These are phyloP conservation scores for Senecio squalidus DNA, from an alignment of 140 eudicot species.

Conservation along the genomic window DNA sequence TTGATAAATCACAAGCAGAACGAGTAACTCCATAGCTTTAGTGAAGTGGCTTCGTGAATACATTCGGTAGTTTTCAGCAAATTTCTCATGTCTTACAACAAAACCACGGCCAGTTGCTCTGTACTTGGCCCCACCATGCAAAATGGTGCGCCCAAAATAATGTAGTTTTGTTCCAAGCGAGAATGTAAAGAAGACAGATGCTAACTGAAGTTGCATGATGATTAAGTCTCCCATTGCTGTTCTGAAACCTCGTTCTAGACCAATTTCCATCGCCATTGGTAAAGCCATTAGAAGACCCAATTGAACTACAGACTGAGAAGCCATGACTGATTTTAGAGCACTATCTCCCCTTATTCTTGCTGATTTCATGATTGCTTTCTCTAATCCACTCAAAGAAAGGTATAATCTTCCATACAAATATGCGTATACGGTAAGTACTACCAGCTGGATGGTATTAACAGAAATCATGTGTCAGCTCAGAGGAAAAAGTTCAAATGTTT, in stretches of 20 bases:
- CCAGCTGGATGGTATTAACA: constrained; percentile 54
- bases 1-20: constrained; percentile 68
- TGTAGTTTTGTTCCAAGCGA: constrained; percentile 95
- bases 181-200: constrained; percentile 93
- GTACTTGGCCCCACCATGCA: constrained; percentile 98
- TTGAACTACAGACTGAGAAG: constrained; percentile 86
- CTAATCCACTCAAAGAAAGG: constrained; percentile 83
- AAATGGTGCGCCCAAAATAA: constrained; percentile 80
- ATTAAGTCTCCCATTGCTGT: constrained; percentile 77
- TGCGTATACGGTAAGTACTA: constrained; percentile 80
- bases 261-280: constrained; percentile 98
- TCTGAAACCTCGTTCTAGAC: constrained; percentile 87
- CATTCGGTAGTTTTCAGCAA: constrained; percentile 96
- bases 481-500: constrained; percentile 5
- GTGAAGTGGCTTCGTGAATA: constrained; percentile 97
- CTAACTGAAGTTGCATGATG: constrained; percentile 89
- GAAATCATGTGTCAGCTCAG: constrained; percentile 16
- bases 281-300: constrained; percentile 82
- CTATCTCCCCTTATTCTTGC: constrained; percentile 69
- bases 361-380: constrained; percentile 55
- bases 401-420: constrained; percentile 82
- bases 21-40: constrained; percentile 71
- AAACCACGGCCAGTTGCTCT: constrained; percentile 99
- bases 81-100: constrained; percentile 93
- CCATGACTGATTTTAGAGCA: constrained; percentile 78